phyloP scores from a whole-genome alignment of 2,329 filamentous ascomycete species.

The Monilinia aucupariae region DNA sequence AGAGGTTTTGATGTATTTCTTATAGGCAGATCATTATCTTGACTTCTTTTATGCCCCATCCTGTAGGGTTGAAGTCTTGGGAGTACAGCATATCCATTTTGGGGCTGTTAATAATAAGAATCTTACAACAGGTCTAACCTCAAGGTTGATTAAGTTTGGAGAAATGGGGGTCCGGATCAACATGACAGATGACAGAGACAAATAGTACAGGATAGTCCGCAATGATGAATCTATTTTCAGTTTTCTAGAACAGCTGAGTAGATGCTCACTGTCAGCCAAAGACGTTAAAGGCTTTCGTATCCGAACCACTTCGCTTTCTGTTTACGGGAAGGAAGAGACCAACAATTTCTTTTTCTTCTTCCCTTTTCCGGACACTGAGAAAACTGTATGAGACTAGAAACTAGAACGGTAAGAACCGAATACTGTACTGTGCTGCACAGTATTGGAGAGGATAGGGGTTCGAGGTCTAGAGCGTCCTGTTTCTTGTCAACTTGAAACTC shows the following conservation, averaged over 20 bases:
- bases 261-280: not conserved
- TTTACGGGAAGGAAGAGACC: not conserved
- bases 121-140: slow-evolving; percentile 6
- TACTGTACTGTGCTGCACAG: not conserved
- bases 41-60: not conserved
- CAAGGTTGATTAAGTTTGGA: not conserved
- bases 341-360: not conserved
- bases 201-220: not conserved
- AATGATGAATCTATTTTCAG: slow-evolving; percentile 1
- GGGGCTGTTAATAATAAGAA: not conserved
- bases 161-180: slow-evolving; percentile 6
- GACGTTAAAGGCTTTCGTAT: not conserved
- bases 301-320: not conserved
- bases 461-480: too few species aligned
- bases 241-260: slow-evolving; percentile 2
- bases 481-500: not conserved
- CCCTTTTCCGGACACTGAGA: not conserved
- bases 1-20: too few species aligned
- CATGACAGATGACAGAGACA: not conserved
- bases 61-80: not conserved
- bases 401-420: too few species aligned
- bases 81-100: not conserved
- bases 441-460: not conserved
- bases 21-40: not conserved
- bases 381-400: not conserved